Evolutionary conservation across 441 rosid species (phyloP).

Genomic region (Flueggea neowawraea): DNA sequence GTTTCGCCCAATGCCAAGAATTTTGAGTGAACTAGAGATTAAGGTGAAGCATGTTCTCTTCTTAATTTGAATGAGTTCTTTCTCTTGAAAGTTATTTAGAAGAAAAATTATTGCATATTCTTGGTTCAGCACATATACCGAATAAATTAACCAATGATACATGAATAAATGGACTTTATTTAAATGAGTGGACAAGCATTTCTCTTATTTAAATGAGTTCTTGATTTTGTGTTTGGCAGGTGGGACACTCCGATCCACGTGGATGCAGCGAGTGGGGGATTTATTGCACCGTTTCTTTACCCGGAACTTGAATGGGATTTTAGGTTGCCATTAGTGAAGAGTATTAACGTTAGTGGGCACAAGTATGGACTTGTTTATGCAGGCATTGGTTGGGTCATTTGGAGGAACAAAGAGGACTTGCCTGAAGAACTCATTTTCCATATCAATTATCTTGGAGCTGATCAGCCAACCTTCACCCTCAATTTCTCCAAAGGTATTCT

Average conservation of each 20-base stretch:
- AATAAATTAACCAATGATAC: no score
- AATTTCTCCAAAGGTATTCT: slow-evolving; percentile 81
- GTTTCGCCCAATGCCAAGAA: no score
- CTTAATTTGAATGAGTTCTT: no score
- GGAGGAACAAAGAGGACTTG: slow-evolving; percentile 87
- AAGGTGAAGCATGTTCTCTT: no score
- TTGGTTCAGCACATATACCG: no score
- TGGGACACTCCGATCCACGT: slow-evolving; percentile 94
- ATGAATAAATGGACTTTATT: no score
- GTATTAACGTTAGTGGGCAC: slow-evolving; percentile 91
- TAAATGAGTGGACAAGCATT: no score
- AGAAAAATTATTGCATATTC: no score
- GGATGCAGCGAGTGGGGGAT: slow-evolving; percentile 93
- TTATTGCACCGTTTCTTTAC: slow-evolving; percentile 79
- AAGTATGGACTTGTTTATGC: slow-evolving; percentile 93
- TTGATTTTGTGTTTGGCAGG: slow-evolving; percentile 21
- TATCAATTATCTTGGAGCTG: slow-evolving; percentile 90
- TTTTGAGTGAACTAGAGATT: no score
- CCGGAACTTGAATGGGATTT: slow-evolving; percentile 92
- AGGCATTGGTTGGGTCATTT: slow-evolving; percentile 85
- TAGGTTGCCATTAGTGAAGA: slow-evolving; percentile 74
- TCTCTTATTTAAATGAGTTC: no score
- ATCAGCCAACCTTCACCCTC: slow-evolving; percentile 94
- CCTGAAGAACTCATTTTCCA: slow-evolving; percentile 95
- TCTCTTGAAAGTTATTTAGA: no score